phyloP scores from a whole-genome alignment of 768 basidiomycete genomes.

The Russula lepida region DNA sequence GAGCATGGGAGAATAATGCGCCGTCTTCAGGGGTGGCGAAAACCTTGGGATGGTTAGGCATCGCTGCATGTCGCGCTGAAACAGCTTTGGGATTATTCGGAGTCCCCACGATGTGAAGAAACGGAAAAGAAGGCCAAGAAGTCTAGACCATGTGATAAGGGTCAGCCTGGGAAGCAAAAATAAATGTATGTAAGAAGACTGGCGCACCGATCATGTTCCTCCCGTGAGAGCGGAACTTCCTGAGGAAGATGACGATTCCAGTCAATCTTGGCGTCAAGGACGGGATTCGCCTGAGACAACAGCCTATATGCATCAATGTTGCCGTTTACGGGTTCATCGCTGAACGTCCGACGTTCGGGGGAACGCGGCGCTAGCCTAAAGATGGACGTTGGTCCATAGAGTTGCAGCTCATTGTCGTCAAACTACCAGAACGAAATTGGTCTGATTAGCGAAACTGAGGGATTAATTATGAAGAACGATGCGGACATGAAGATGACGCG shows the following conservation, averaged over 20 bases:
- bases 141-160: conserved; percentile 20
- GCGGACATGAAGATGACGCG: conserved; percentile 10
- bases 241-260: conserved; percentile 28
- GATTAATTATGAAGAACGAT: conserved; percentile 19
- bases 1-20: conserved; percentile 65
- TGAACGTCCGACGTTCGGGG: conserved; percentile 4
- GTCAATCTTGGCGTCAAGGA: conserved; percentile 22
- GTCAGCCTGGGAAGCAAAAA: background rate
- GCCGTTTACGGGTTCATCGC: conserved; percentile 2
- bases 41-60: conserved; percentile 26
- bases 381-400: conserved; percentile 28
- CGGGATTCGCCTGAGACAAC: background rate
- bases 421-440: conserved; percentile 16
- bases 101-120: conserved; percentile 35
- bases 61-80: conserved; percentile 36
- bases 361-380: conserved; percentile 26
- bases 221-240: conserved; percentile 26
- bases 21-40: conserved; percentile 32
- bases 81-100: conserved; percentile 34
- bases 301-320: background rate
- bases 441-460: conserved; percentile 17
- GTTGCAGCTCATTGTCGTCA: conserved; percentile 25
- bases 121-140: conserved; percentile 34
- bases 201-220: conserved; percentile 26
- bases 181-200: background rate